Evolutionary conservation across 2,329 filamentous ascomycete species (phyloP), one percentile per base, ranked within the genome.

Genomic region (Aulographum hederae): DNA sequence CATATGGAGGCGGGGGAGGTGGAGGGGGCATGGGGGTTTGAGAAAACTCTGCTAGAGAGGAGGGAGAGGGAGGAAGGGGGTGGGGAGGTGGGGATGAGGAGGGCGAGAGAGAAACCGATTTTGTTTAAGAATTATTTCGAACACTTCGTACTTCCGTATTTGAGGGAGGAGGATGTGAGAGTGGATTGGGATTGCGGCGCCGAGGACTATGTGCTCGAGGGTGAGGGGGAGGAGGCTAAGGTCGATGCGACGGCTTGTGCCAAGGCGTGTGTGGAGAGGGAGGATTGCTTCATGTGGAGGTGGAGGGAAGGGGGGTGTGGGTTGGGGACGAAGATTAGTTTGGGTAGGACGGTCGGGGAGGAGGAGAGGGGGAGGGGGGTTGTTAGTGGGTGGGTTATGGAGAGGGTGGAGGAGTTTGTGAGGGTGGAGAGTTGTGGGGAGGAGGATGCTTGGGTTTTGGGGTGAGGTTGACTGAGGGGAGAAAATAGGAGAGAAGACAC

Each of bases 21-120:
- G 11, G 41, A 43, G 6, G 34, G 30, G 30, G 38, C 51, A 18
- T 53, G 50, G 50, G 35, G 44, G 4, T 33, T 42, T 8, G 46
- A 56, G 26, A 40, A 41, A 28, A 43, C 43, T 2, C 26, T 10
- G 6, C 26, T 16, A 15, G 8, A 8, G 8, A 10, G 8, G 26
- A 10, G 15, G 15, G 14, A 8, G 15, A 6, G 26, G 8, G 14
- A 8, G 26, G 8, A 6, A 6, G 10, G 8, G 15, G 6, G 8
- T 10, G 8, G 18, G 10, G 10, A 31, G 20, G 19, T 18, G 8
- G 15, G 3, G 18, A 12, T 2, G 30, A 25, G n/a, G n/a, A n/a
- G n/a, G n/a, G n/a, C n/a, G n/a, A n/a, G n/a, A n/a, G n/a, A n/a
- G n/a, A n/a, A n/a, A 4, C 34, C 34, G 6, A 36, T 36, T 23